These are phyloP conservation scores for Ogataea chonburiensis DNA, from an alignment of 805 yeast genomes.

Conservation along the genomic window DNA sequence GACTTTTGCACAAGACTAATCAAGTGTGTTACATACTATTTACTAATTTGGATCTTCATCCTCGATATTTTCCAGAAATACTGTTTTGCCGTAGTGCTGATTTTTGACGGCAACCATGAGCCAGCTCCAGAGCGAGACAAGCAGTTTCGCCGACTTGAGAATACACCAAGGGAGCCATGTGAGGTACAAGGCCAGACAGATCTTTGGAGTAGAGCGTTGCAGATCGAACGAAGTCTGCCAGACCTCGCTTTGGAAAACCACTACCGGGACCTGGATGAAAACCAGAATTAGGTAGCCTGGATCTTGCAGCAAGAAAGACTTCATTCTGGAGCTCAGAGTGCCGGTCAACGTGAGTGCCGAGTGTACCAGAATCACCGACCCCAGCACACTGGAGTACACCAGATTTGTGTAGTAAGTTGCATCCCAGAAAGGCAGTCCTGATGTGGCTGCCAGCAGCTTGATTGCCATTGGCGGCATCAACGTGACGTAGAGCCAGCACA, in stretches of 20 bases:
- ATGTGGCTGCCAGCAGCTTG: too few relatives aligned
- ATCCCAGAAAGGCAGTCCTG: too few relatives aligned
- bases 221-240: too few relatives aligned
- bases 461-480: too few relatives aligned
- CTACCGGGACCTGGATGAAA: too few relatives aligned
- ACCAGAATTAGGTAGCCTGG: constrained; percentile 1
- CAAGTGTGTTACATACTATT: neutral
- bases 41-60: constrained; percentile 16
- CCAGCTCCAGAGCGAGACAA: constrained; percentile 8
- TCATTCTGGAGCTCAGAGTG: neutral
- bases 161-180: constrained; percentile 14
- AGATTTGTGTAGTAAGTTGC: too few relatives aligned
- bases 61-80: constrained; percentile 25
- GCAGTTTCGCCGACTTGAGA: constrained; percentile 8
- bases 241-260: too few relatives aligned
- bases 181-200: neutral
- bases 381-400: neutral
- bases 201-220: too few relatives aligned
- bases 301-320: constrained; percentile 1
- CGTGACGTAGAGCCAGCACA: too few relatives aligned
- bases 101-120: constrained; percentile 25
- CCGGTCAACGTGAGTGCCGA: neutral
- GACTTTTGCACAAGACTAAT: constrained; percentile 16
- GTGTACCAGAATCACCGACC: neutral
- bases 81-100: constrained; percentile 28